Evolutionary conservation across 352 stramenopile species (phyloP), one percentile per base, ranked within the genome.

Genomic region (Globisporangium recalcitrans): DNA sequence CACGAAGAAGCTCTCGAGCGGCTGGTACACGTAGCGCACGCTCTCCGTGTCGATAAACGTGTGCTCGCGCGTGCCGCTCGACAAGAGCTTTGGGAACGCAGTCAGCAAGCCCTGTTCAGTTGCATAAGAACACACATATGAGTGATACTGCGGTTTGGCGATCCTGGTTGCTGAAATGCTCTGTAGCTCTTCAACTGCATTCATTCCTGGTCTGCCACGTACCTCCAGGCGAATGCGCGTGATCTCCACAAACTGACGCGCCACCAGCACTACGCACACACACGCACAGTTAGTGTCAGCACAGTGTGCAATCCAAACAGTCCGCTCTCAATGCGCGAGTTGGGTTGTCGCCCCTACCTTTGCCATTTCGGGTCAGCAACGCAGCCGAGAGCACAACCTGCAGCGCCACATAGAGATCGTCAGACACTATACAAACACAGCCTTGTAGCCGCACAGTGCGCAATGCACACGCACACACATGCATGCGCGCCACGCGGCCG

Each of bases 11-110:
- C 87, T 97, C 72, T 99, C 97, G 29, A 99, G 88, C 24, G 97
- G 96, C 69, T 99, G 97, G 76, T 99, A 99, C 59, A 99, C 96
- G 65, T 99, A 99, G 60, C 86, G 84, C 57, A 99, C 97, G 60
- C 87, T 97, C 62, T 99, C 97, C 46, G 97, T 99, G 72, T 99
- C 97, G 58, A 99, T 98, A 73, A 98, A 99, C 64, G 97, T 99
- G 82, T 99, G 97, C 76, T 99, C 96, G 38, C 86, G 85, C 40
- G 78, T 80, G 44, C 90, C 90, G 55, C 87, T 96, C 14, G 95
- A 97, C 62, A 99, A 78, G 22, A 99, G 85, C 80, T 99, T 99
- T 0, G 97, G 97, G 71, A 99, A 99, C 11, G 97, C 97, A 22
- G 97, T 97, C 40, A 99, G 74, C n/a, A 99, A 80, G 44, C 97